Conservation (phyloP, 2,329 filamentous ascomycete genomes). For the Rhynchosporium graminicola region DNA sequence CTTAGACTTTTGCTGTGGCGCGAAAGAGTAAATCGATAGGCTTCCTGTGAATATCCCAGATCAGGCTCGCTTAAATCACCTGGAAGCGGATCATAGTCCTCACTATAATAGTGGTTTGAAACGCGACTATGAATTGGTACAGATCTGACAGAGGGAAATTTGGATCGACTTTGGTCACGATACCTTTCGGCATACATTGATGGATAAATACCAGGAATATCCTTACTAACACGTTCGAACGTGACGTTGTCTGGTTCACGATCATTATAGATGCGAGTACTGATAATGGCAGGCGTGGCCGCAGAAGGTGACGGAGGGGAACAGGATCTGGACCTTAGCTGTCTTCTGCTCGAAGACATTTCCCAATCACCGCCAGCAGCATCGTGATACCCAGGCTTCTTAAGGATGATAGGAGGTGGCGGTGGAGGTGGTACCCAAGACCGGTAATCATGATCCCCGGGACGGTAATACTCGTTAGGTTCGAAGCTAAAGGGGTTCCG, state of each 20-base stretch:
- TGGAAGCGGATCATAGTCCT: not conserved
- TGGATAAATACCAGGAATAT: not conserved
- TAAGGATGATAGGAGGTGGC: conserved; percentile 6
- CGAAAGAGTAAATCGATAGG: conserved; percentile 17
- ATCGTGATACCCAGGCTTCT: conserved; percentile 8
- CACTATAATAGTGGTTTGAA: not conserved
- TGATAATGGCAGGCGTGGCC: conserved; percentile 4
- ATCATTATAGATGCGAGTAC: conserved; percentile 1
- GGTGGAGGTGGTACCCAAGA: not conserved
- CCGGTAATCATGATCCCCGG: not conserved
- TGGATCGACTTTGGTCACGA: not conserved
- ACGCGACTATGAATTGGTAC: not conserved
- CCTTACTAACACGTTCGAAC: not conserved
- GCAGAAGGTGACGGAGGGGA: not conserved
- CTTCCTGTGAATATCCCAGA: not conserved
- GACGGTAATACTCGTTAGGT: not conserved
- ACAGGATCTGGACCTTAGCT: not conserved
- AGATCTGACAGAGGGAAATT: not conserved
- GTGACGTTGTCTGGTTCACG: not conserved
- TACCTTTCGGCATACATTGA: not conserved
- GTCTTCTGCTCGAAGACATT: not conserved
- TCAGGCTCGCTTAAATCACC: not conserved
- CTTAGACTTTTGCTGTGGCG: conserved; percentile 17
- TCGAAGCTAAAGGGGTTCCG: not conserved
- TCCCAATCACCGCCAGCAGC: not conserved